Percentiles rank a stretch among this genome's conserved stretches.
phyloP scores from a whole-genome alignment of 2,329 filamentous ascomycete genomes.

The Nemania bipapillata region DNA sequence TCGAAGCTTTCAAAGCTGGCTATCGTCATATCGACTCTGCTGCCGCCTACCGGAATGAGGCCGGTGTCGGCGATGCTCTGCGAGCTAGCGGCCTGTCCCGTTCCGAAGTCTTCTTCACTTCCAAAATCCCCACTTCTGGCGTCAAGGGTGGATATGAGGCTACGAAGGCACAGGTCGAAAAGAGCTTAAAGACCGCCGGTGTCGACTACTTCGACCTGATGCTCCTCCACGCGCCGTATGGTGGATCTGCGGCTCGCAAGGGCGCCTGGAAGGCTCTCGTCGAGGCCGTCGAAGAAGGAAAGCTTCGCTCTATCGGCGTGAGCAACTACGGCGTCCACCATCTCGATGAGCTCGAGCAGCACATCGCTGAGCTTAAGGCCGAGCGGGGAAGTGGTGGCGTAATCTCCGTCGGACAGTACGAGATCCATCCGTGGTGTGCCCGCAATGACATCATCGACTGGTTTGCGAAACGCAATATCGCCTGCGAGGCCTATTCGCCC shows the following conservation, averaged over 20 bases:
- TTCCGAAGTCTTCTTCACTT: constrained; percentile 65
- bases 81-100: constrained; percentile 57
- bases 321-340: constrained; percentile 74
- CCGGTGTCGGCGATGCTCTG: constrained; percentile 60
- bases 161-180: constrained; percentile 71
- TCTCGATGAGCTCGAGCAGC: constrained; percentile 67
- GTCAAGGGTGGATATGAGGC: constrained; percentile 66
- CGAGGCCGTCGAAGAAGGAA: constrained; percentile 70
- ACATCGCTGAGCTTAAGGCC: constrained; percentile 70
- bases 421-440: constrained; percentile 88
- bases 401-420: constrained; percentile 86
- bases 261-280: constrained; percentile 71
- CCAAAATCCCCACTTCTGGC: constrained; percentile 60
- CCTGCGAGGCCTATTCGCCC: constrained; percentile 72
- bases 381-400: constrained; percentile 74
- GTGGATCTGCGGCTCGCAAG: constrained; percentile 66
- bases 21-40: constrained; percentile 69
- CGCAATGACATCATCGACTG: constrained; percentile 82
- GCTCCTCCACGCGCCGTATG: constrained; percentile 71
- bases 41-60: constrained; percentile 64
- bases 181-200: constrained; percentile 70
- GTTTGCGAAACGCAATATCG: constrained; percentile 72
- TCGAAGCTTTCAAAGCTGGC: constrained; percentile 61
- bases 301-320: constrained; percentile 70
- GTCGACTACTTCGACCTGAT: constrained; percentile 75